Evolutionary conservation across 768 basidiomycete species (phyloP).

Genomic region (Russula earlei): DNA sequence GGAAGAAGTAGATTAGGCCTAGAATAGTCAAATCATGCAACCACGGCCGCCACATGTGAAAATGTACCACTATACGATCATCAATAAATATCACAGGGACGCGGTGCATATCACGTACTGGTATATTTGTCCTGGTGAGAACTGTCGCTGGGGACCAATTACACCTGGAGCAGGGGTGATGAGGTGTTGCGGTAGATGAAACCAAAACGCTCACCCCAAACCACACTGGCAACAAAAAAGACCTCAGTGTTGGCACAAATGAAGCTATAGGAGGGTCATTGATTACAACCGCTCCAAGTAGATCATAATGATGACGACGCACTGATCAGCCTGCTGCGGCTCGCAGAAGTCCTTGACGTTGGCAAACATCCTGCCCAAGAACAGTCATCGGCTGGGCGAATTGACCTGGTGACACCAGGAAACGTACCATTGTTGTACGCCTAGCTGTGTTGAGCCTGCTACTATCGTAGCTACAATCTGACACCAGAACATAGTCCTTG

Average conservation of each 20-base stretch:
- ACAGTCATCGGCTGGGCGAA: neutral
- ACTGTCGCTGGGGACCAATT: conserved; percentile 53
- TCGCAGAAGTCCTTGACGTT: conserved; percentile 56
- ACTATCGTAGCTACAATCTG: conserved; percentile 53
- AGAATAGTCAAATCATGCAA: conserved; percentile 18
- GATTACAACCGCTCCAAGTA: neutral
- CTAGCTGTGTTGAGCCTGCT: conserved; percentile 58
- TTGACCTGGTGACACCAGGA: neutral
- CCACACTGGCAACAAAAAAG: conserved; percentile 20
- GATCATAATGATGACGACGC: neutral
- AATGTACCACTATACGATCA: conserved; percentile 1
- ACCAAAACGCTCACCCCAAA: conserved; percentile 13
- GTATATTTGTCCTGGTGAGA: conserved; percentile 48
- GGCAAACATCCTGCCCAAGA: conserved; percentile 40
- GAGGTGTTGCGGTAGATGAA: neutral
- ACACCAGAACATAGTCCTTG: conserved; percentile 21
- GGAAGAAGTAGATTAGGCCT: conserved; percentile 61
- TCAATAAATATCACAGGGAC: conserved; percentile 16
- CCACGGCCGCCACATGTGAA: conserved; percentile 21
- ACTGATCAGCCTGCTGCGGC: conserved; percentile 37
- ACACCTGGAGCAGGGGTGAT: conserved; percentile 34
- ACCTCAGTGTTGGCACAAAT: conserved; percentile 16
- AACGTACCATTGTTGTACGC: conserved; percentile 43
- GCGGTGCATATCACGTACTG: conserved; percentile 33
- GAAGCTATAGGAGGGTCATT: conserved; percentile 6